phyloP scores from a whole-genome alignment of 2,329 filamentous ascomycete genomes.

The Leptographium radiaticola region DNA sequence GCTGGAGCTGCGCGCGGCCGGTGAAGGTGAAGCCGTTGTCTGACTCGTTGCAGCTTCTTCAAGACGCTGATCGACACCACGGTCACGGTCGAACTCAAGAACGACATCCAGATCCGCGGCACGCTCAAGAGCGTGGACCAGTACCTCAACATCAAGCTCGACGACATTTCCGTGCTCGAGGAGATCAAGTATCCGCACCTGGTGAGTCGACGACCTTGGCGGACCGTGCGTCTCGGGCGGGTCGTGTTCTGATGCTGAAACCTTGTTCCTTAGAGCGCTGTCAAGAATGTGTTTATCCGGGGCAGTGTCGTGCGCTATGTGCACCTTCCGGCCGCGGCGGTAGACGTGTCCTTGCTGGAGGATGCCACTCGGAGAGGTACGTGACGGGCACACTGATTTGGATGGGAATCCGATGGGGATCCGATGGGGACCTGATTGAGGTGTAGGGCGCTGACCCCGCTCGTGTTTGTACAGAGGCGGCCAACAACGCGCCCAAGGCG shows the following conservation, averaged over 20 bases:
- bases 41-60: constrained; percentile 58
- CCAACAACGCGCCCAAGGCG: constrained; percentile 43
- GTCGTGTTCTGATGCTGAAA: background rate
- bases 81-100: constrained; percentile 98
- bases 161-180: constrained; percentile 85
- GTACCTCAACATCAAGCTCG: constrained; percentile 98
- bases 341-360: constrained; percentile 77
- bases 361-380: constrained; percentile 79
- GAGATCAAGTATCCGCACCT: constrained; percentile 92
- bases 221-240: background rate
- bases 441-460: background rate
- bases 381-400: background rate
- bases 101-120: constrained; percentile 93
- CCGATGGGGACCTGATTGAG: background rate
- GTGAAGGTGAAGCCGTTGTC: no score
- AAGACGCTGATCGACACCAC: constrained; percentile 96
- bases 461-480: constrained; percentile 31
- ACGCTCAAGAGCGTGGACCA: constrained; percentile 96
- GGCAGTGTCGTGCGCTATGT: constrained; percentile 90
- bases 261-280: constrained; percentile 40
- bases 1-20: background rate
- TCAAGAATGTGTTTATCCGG: constrained; percentile 93
- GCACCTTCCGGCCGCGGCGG: constrained; percentile 67
- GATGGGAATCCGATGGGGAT: background rate
- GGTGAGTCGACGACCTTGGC: constrained; percentile 31